phyloP scores from a whole-genome alignment of 2,329 filamentous ascomycete genomes.

The Trichoderma aggressivum region DNA sequence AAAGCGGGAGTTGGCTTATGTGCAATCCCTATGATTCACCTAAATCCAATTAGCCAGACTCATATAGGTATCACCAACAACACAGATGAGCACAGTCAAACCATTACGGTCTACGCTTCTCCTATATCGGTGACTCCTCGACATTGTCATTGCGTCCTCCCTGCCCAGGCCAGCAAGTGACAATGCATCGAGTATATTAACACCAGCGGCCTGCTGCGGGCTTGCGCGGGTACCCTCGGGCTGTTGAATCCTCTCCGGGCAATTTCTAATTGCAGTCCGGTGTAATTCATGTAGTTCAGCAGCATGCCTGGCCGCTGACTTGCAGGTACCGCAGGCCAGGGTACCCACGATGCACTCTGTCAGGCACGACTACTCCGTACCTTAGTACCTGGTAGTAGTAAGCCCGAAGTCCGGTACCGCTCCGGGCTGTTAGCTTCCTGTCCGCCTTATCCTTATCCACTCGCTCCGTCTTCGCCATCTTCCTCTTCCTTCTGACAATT shows the following conservation, averaged over 20 bases:
- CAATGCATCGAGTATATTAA: not conserved
- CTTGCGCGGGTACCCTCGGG: not conserved
- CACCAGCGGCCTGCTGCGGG: not conserved
- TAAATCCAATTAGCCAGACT: not conserved
- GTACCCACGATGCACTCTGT: not conserved
- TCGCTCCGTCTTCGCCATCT: not conserved
- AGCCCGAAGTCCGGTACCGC: constrained; percentile 20
- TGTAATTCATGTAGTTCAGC: not conserved
- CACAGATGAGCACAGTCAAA: not conserved
- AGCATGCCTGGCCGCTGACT: not conserved
- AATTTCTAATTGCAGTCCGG: not conserved
- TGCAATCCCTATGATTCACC: not conserved
- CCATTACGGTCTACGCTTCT: not conserved
- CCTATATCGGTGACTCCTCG: constrained; percentile 1
- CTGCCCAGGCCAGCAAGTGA: not conserved
- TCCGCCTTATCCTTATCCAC: not conserved
- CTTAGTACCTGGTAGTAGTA: no score
- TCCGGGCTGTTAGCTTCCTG: not conserved
- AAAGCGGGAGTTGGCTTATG: not conserved
- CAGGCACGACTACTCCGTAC: constrained; percentile 17
- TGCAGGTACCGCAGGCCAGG: not conserved
- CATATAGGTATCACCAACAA: not conserved
- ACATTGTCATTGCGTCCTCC: not conserved
- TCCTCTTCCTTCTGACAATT: not conserved
- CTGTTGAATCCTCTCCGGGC: not conserved